Conservation (phyloP, 306 rosid species). For the Fagus sylvatica region DNA sequence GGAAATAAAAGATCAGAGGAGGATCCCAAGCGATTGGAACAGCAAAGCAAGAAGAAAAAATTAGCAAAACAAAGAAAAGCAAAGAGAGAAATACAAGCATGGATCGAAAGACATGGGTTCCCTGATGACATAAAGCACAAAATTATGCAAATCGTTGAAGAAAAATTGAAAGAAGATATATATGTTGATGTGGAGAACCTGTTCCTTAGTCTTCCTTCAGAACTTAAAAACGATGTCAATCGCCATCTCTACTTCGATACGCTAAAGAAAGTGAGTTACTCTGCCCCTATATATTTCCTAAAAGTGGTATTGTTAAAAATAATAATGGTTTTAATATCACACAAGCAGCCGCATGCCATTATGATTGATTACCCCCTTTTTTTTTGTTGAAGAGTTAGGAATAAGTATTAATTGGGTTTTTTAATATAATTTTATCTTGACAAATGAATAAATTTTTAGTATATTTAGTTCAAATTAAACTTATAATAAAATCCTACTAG, state of each 20-base stretch:
- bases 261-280: constrained; percentile 69
- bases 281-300: not conserved
- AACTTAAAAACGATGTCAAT: constrained; percentile 64
- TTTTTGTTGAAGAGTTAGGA: too few species aligned
- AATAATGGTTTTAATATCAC: too few species aligned
- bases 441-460: too few species aligned
- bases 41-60: too few species aligned
- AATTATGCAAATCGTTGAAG: constrained; percentile 75
- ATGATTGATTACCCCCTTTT: too few species aligned
- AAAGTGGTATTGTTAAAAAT: too few species aligned
- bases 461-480: too few species aligned
- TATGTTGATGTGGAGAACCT: constrained; percentile 78
- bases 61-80: constrained; percentile 44
- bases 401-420: too few species aligned
- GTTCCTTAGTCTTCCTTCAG: constrained; percentile 66
- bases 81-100: constrained; percentile 79
- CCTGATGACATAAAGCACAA: constrained; percentile 70
- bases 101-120: constrained; percentile 82
- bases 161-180: constrained; percentile 88
- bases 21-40: too few species aligned
- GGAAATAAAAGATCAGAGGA: constrained; percentile 40
- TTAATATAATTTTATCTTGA: too few species aligned
- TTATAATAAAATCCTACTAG: too few species aligned
- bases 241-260: constrained; percentile 84
- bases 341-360: too few species aligned